These are phyloP conservation scores for Cercospora beticola DNA, from an alignment of 2,329 filamentous ascomycete genomes.

Conservation along the genomic window DNA sequence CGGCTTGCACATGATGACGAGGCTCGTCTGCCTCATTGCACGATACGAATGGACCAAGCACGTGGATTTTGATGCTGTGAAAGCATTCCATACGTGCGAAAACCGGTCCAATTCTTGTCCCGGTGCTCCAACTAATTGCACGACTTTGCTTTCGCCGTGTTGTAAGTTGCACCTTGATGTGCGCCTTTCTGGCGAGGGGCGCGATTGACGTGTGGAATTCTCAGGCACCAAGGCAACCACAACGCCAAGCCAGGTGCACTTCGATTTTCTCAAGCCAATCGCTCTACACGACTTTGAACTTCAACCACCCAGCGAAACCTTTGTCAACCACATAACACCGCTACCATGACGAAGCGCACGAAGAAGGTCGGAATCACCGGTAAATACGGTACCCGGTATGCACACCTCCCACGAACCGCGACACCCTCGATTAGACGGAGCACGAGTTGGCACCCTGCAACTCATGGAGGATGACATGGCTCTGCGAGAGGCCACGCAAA, in stretches of 20 bases:
- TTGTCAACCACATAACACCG: slow-evolving; percentile 30
- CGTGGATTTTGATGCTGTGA: not conserved
- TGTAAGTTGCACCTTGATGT: not conserved
- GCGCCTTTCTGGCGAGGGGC: not conserved
- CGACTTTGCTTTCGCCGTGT: not conserved
- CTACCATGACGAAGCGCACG: slow-evolving; percentile 90
- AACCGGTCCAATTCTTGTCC: not conserved
- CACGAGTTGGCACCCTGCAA: slow-evolving; percentile 9
- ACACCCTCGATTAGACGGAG: slow-evolving; percentile 6
- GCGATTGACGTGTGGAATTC: not conserved
- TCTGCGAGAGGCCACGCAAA: slow-evolving; percentile 1
- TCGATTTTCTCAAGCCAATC: slow-evolving; percentile 2
- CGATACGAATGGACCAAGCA: not conserved
- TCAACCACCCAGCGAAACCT: slow-evolving; percentile 14
- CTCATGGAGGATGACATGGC: slow-evolving; percentile 1
- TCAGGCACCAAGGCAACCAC: slow-evolving; percentile 1
- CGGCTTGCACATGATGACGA: slow-evolving; percentile 11
- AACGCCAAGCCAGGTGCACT: slow-evolving; percentile 6
- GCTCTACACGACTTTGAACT: slow-evolving; percentile 15
- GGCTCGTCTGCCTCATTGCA: not conserved
- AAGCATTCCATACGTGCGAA: not conserved
- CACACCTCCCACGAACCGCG: slow-evolving; percentile 15
- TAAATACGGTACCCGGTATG: slow-evolving; percentile 96
- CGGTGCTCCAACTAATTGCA: not conserved
- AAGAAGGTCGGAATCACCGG: slow-evolving; percentile 99